Base-by-base conservation (phyloP, 352 stramenopile species). In the Globisporangium orthogonon region DNA sequence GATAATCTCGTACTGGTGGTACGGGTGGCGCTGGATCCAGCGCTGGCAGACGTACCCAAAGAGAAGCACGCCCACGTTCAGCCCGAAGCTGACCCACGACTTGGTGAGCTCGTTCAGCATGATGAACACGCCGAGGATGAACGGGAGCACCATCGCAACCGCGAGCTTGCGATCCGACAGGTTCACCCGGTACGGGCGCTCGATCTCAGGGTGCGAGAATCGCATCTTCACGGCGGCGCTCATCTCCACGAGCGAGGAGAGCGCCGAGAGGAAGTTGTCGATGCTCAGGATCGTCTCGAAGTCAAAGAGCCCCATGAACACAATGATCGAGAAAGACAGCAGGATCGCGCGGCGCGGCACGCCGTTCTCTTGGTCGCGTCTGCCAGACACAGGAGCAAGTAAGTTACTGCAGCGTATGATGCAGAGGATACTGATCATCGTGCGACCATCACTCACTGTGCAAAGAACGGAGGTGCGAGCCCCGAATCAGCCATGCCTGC, bases 61-160 rank as follows among this genome's bases (percentile, higher is more conserved):
- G 14, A 73, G 15, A 7, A 89, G 73, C 43, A 74, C 61, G 23
- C 68, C 46, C 3, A 68, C 46, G 66, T 89, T 91, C 50, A 94
- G 71, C 43, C 58, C 65, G 23, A 91, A 74, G 63, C 81, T 89
- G 30, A 71, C 69, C 55, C 61, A 71, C 33, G 86, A 90, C 67
- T 93, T 93, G 60, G 83, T 76, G 64, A 91, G 62, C 63, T 90
- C 84, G 68, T 88, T 94, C 3, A 83, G 33, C 68, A 94, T 83
- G 52, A 94, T 81, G 51, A 91, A 89, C 11, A 79, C 55, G 28
- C 79, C 82, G 30, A 94, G 71, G 13, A 69, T 55, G n/a, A 92
- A 70, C 52, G 80, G 73, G 53, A 91, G 67, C 9, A 73, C 54
- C 52, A 85, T 78, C 15, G 70, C 56, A 14, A 76, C 29, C n/a